phyloP scores from a whole-genome alignment of 208 protist genomes.

The Phytomonas sp. region DNA sequence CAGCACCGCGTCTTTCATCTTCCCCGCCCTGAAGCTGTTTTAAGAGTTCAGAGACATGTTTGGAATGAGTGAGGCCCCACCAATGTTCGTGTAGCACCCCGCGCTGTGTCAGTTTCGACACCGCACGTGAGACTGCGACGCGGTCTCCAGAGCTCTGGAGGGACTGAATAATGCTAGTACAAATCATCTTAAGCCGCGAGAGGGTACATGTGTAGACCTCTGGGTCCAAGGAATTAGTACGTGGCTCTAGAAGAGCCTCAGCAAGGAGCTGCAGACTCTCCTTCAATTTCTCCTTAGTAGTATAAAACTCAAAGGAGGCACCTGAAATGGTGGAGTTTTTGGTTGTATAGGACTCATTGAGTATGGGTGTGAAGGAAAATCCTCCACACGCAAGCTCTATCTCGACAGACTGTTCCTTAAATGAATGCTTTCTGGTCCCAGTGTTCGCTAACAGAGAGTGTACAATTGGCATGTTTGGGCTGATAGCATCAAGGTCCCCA shows the following conservation, averaged over 20 bases:
- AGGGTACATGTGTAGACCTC: constrained; percentile 65
- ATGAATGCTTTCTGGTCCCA: constrained; percentile 56
- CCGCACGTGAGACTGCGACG: constrained; percentile 56
- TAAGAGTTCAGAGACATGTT: constrained; percentile 47
- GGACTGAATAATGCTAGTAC: constrained; percentile 52
- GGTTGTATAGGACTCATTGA: constrained; percentile 65
- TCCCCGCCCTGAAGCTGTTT: constrained; percentile 55
- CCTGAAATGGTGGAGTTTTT: constrained; percentile 52
- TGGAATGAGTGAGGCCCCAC: constrained; percentile 64
- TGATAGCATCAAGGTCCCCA: constrained; percentile 20
- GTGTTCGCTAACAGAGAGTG: constrained; percentile 48
- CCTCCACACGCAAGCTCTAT: constrained; percentile 77
- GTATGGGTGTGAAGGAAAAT: constrained; percentile 58
- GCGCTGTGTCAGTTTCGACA: constrained; percentile 47
- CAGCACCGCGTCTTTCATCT: constrained; percentile 16
- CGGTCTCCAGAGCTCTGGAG: constrained; percentile 65
- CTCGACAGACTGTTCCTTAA: constrained; percentile 73
- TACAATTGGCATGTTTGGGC: constrained; percentile 37
- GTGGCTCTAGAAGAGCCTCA: constrained; percentile 60
- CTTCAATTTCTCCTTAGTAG: constrained; percentile 68
- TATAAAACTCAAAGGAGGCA: constrained; percentile 76
- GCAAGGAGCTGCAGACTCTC: constrained; percentile 70
- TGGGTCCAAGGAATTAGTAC: constrained; percentile 35
- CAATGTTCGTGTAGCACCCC: constrained; percentile 61
- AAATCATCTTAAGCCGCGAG: constrained; percentile 61